A percentile compares a stretch with the other conserved stretches of the same genome.
These are phyloP conservation scores for Talaromyces adpressus DNA, from an alignment of 495 filamentous ascomycete species.

Conservation along the genomic window DNA sequence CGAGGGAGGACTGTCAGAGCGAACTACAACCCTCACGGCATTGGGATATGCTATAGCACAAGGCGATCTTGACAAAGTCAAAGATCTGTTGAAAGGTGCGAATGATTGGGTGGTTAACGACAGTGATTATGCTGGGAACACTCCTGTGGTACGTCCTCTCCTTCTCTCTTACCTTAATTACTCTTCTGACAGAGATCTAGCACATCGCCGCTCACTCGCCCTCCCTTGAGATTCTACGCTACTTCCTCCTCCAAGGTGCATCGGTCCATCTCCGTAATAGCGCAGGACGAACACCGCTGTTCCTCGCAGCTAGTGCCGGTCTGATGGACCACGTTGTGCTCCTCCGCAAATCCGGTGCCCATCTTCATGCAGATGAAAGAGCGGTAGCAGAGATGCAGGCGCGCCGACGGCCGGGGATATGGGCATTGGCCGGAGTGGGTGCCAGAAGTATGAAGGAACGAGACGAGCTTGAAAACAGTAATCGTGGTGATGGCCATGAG, in stretches of 20 bases:
- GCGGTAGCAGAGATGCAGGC: conserved; percentile 41
- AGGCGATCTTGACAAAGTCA: conserved; percentile 57
- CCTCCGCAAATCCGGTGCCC: conserved; percentile 62
- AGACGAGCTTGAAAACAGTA: conserved; percentile 10
- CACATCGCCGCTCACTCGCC: conserved; percentile 59
- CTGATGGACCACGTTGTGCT: conserved; percentile 55
- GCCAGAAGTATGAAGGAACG: conserved; percentile 28
- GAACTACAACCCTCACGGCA: conserved; percentile 52
- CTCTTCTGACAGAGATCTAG: conserved; percentile 23
- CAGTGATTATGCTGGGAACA: conserved; percentile 84
- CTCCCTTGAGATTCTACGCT: conserved; percentile 55
- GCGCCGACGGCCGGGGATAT: conserved; percentile 35
- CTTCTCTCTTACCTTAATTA: conserved; percentile 1
- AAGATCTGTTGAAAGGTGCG: conserved; percentile 59
- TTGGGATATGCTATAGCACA: conserved; percentile 77
- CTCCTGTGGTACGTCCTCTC: conserved; percentile 55
- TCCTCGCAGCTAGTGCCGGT: conserved; percentile 61
- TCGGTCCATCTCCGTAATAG: conserved; percentile 83
- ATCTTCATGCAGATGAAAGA: conserved; percentile 60
- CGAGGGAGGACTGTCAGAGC: conserved; percentile 40
- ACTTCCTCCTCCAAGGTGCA: conserved; percentile 69
- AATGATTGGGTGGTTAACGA: conserved; percentile 63
- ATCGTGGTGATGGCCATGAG: neutral
- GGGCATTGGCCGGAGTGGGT: conserved; percentile 40
- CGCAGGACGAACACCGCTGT: conserved; percentile 74